Base-by-base conservation (phyloP, 192 early-diverging fungal genomes). In the Coemansia sp. region DNA sequence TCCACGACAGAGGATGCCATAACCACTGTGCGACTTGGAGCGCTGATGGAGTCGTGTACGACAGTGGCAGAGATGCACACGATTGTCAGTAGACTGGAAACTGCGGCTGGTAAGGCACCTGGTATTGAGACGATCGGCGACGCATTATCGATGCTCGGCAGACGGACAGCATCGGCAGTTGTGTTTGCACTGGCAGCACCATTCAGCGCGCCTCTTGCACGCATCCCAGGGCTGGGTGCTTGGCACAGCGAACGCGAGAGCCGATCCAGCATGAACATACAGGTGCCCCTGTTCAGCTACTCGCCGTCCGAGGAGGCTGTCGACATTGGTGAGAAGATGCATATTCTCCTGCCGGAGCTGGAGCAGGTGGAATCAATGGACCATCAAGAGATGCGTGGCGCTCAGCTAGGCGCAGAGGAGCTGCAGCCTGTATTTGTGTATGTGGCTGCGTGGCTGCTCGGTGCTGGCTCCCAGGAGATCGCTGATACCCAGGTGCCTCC, bases 241-340 rank as follows among this genome's bases (percentile, higher is more conserved):
- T 79, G 76, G 76, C 76, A 74, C 39, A 61, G 42, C 29, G 37
- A 51, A 26, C 52, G 33, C n/a, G 25, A 58, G 21, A 59, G 60
- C 56, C 58, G 45, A 23, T 79, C 76, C 23, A 79, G 70, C 64
- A 79, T 79, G 76, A 69, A 72, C 51, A 69, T 79, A 4, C 55
- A 39, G 1, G 59, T 75, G 20, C 69, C 72, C 31, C 59, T 55
- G 42, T 81, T 81, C 46, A 81, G 78, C 66, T 61, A 64, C 56
- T 71, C 78, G 57, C 78, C 78, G 13, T 75, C 78, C 0, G 78
- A 81, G 39, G 72, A 81, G 53, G 78, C 69, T 12, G 71, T 81
- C 2, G 78, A 81, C 12, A 65, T 81, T 37, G 78, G 78, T 59
- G 78, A 81, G 33, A 71, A 72, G 56, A 74, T 81, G 63, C 78